Conservation (phyloP, 2,329 filamentous ascomycete genomes). For the Sphaceloma murrayae region DNA sequence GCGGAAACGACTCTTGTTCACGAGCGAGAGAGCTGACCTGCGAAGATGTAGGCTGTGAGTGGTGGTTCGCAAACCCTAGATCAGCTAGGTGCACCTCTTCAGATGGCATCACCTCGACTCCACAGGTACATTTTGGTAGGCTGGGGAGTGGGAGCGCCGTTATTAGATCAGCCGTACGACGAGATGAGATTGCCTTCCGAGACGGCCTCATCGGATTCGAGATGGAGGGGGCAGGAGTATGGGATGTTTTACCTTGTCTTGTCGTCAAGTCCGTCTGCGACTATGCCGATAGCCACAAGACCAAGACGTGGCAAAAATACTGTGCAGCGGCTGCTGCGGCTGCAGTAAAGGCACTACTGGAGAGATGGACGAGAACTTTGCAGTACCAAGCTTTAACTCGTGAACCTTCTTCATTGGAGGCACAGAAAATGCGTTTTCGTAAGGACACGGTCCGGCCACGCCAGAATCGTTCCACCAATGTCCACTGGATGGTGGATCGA, state of each 20-base stretch:
- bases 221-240: conserved; percentile 20
- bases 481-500: background rate
- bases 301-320: conserved; percentile 18
- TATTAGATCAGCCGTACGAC: conserved; percentile 11
- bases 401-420: too few relatives aligned
- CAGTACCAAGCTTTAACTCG: too few relatives aligned
- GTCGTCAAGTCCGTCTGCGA: conserved; percentile 19
- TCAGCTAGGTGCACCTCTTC: background rate
- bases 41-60: too few relatives aligned
- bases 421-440: too few relatives aligned
- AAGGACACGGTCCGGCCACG: too few relatives aligned
- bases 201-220: conserved; percentile 18
- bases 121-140: conserved; percentile 11
- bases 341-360: conserved; percentile 13
- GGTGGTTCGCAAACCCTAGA: too few relatives aligned
- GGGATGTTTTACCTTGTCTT: conserved; percentile 17
- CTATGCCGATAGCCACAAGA: conserved; percentile 20
- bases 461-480: background rate
- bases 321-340: conserved; percentile 18
- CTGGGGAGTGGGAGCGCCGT: conserved; percentile 8
- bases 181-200: conserved; percentile 1
- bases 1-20: too few relatives aligned
- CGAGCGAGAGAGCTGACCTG: too few relatives aligned
- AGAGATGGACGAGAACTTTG: background rate
- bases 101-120: background rate